Evolutionary conservation across 1,139 yeast genomes (phyloP), one percentile per base, ranked within the genome.

Genomic region (Martiniozyma asiatica): DNA sequence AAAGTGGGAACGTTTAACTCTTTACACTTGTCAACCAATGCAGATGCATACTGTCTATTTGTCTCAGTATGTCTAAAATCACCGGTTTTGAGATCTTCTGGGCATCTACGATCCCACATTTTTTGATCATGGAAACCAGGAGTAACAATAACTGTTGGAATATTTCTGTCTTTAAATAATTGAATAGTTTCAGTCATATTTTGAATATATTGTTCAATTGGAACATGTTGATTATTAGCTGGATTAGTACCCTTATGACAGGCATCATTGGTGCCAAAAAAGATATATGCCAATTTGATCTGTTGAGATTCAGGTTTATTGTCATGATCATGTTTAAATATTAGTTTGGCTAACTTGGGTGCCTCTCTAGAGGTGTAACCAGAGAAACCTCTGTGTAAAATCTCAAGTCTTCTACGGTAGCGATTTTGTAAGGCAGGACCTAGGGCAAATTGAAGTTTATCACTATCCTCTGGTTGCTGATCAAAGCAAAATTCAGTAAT

Each of bases 261-360:
- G 0, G 84, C 72, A 49, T 84, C 95, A 45, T 82, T 84, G 7
- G 94, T 68, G 2, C 94, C 94, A 42, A 80, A 72, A 49, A 76
- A 80, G 2, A 82, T 56, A 1, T 75, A 50, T 4, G 51, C 58
- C 13, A 67, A 44, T 21, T 51, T 50, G 21, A 51, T 39, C 23
- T 45, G 32, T 23, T 42, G 42, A 1, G 43, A 51, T 16, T 56
- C 48, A 11, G 57, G 52, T 3, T 44, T 39, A 3, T 41, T 46
- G 20, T 55, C 57, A 30, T 59, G 54, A 33, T 69, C 77, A 3
- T 51, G 45, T 13, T 59, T 53, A 15, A 76, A 49, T 6, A 76
- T 54, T 28, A 59, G 51, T 2, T 73, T 74, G 9, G 72, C 50
- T 1, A 75, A 42, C 8, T 48, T 43, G 12, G 57, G 42, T 0